These are phyloP conservation scores for Globisporangium nodosum DNA, from an alignment of 352 stramenopile species.

Conservation along the genomic window DNA sequence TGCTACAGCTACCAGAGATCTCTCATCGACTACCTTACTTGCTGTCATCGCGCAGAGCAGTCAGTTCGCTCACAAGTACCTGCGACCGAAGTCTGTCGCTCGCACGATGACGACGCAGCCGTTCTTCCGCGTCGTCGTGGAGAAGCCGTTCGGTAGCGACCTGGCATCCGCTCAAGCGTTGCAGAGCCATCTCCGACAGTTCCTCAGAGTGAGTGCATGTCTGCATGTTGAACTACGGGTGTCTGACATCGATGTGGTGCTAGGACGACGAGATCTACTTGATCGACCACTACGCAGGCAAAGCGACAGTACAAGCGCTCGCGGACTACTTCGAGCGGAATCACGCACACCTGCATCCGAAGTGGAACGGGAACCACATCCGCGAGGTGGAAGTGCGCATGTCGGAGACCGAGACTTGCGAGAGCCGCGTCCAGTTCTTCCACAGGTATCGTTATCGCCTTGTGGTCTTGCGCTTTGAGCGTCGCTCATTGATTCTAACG, in stretches of 20 bases:
- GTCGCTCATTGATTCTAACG: not conserved
- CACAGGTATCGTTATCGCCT: conserved; percentile 27
- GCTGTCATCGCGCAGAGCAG: conserved; percentile 14
- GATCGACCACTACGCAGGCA: conserved; percentile 87
- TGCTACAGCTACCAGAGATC: not conserved
- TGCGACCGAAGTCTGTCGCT: conserved; percentile 14
- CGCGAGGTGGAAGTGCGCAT: conserved; percentile 41
- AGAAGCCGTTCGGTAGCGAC: conserved; percentile 79
- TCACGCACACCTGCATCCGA: conserved; percentile 15
- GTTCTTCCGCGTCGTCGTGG: conserved; percentile 69
- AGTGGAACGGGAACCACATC: conserved; percentile 28
- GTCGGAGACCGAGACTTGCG: conserved; percentile 59
- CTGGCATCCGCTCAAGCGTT: conserved; percentile 39
- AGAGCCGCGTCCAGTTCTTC: conserved; percentile 62
- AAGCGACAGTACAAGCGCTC: conserved; percentile 54
- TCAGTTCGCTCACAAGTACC: conserved; percentile 25
- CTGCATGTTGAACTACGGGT: not conserved
- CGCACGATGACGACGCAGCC: not conserved
- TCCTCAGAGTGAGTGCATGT: conserved; percentile 26
- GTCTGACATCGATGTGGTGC: no score
- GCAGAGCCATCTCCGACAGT: conserved; percentile 24
- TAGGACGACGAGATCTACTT: conserved; percentile 70
- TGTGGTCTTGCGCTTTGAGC: no score
- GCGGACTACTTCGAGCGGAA: conserved; percentile 50
- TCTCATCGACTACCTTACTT: not conserved